These are phyloP conservation scores for Monotropa hypopitys DNA, from an alignment of 179 eudicot genomes.

Conservation along the genomic window DNA sequence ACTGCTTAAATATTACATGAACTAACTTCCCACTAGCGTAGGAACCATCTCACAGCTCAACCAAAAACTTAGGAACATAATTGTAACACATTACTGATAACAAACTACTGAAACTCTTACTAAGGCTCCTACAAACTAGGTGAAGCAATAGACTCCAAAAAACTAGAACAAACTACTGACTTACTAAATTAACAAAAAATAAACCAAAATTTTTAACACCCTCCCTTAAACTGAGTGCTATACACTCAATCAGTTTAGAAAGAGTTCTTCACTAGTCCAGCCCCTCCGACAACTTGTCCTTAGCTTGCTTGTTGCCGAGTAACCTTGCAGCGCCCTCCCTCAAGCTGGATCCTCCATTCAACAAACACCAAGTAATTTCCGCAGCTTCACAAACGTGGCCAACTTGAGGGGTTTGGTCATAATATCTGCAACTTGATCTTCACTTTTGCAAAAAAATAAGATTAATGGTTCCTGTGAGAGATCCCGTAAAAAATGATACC, in stretches of 20 bases:
- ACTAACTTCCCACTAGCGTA: no score
- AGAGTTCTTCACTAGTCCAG: neutral
- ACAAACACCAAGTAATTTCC: neutral
- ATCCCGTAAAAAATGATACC: no score
- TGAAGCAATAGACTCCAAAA: no score
- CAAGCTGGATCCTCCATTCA: neutral
- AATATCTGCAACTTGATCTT: no score
- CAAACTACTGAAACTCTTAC: neutral
- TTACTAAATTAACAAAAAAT: no score
- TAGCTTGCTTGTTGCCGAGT: neutral
- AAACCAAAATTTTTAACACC: no score
- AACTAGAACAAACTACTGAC: no score
- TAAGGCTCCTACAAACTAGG: no score
- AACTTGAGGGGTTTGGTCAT: neutral
- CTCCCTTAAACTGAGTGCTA: no score
- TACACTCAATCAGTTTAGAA: neutral
- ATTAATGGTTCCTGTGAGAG: neutral
- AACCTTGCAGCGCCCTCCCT: neutral
- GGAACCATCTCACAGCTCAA: no score
- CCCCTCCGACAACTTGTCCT: neutral
- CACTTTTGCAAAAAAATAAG: neutral
- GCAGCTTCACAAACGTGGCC: neutral
- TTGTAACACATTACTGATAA: neutral
- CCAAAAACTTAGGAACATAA: no score
- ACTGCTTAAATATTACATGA: no score